Evolutionary conservation across 2,329 filamentous ascomycete species (phyloP).

Genomic region (Hymenoscyphus scutula): DNA sequence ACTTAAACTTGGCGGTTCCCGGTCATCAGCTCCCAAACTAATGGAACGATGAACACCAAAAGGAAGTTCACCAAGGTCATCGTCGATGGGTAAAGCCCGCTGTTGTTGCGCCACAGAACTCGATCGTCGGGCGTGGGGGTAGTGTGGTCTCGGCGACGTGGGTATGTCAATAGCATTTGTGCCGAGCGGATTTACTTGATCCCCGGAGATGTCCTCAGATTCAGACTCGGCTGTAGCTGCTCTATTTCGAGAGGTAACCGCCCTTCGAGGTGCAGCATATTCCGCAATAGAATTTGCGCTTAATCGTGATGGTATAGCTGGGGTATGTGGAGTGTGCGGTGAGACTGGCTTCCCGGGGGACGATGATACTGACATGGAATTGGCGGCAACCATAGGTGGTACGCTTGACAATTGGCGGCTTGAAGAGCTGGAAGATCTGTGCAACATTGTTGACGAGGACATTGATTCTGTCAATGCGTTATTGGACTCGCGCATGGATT

Average conservation of each 20-base stretch:
- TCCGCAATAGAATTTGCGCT: constrained; percentile 86
- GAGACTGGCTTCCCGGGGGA: constrained; percentile 89
- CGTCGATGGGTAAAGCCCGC: constrained; percentile 53
- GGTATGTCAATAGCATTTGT: constrained; percentile 72
- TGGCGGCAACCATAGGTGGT: constrained; percentile 66
- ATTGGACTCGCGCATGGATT: constrained; percentile 85
- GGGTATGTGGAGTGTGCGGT: constrained; percentile 87
- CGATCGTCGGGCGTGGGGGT: constrained; percentile 57
- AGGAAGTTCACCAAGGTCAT: constrained; percentile 57
- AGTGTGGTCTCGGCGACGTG: constrained; percentile 60
- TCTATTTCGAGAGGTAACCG: constrained; percentile 25
- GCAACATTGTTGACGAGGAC: constrained; percentile 81
- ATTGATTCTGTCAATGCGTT: constrained; percentile 88
- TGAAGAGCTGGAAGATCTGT: constrained; percentile 75
- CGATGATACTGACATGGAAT: constrained; percentile 78
- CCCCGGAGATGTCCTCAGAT: constrained; percentile 30
- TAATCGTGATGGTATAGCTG: constrained; percentile 88
- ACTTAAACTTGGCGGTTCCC: constrained; percentile 64
- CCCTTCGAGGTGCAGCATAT: constrained; percentile 45
- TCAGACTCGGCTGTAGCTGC: constrained; percentile 22
- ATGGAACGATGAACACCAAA: constrained; percentile 64
- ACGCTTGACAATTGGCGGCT: constrained; percentile 59
- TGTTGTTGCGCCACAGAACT: constrained; percentile 68
- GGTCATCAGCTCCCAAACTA: constrained; percentile 64
- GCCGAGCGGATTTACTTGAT: constrained; percentile 46